Evolutionary conservation across 208 protist species (phyloP).

Genomic region (Acanthamoeba lenticulata): DNA sequence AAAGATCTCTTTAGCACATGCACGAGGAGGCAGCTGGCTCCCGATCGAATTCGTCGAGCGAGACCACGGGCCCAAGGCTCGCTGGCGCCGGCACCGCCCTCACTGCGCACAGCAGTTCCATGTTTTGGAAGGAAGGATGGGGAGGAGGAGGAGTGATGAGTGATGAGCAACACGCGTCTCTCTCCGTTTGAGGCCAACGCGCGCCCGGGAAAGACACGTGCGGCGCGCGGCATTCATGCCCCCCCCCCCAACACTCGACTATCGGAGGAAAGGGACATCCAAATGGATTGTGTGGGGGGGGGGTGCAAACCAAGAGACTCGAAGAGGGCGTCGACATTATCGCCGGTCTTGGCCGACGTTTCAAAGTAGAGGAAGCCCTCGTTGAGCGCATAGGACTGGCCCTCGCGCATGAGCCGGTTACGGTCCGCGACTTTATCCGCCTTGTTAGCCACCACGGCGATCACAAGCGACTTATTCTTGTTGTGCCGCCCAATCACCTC

Average conservation of each 20-base stretch:
- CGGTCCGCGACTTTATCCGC: neutral
- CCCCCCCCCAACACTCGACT: neutral
- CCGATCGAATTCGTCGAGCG: neutral
- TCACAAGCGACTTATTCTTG: neutral
- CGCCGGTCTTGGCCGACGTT: conserved; percentile 14
- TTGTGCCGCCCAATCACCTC: neutral
- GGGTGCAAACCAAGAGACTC: neutral
- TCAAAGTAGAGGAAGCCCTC: conserved; percentile 27
- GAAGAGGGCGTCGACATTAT: conserved; percentile 4
- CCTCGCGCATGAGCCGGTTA: neutral
- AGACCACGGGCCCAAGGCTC: neutral
- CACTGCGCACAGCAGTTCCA: no score
- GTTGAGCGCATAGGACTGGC: neutral
- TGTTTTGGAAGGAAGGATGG: no score
- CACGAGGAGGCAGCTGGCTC: neutral
- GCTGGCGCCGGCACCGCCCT: neutral
- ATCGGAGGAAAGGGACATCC: neutral
- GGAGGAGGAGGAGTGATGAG: no score
- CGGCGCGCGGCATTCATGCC: no score
- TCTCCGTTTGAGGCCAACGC: no score
- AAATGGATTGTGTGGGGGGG: neutral
- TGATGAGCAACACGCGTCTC: no score
- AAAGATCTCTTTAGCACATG: neutral
- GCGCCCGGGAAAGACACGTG: no score
- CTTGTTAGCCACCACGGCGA: conserved; percentile 16